Evolutionary conservation across 768 basidiomycete species (phyloP), one percentile per base, ranked within the genome.

Genomic region (Terana coerulea): DNA sequence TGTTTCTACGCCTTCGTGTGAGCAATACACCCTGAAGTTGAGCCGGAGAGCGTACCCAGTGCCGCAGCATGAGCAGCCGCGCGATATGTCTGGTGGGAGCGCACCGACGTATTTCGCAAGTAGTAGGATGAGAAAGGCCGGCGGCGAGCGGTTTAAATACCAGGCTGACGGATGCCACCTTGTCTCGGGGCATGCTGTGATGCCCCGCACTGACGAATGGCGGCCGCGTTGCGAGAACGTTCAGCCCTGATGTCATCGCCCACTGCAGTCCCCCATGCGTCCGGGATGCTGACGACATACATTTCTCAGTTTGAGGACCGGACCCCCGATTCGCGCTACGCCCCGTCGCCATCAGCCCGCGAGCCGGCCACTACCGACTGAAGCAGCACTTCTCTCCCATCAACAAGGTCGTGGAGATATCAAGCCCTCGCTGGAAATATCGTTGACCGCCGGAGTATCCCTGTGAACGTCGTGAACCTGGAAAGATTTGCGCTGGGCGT

Each of bases 141-240:
- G 45, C 45, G 45, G 45, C 21, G 31, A 30, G 30, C 45, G 7
- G 45, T n/a, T 46, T 46, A 46, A 46, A 46, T 46, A 46, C n/a
- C 29, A 30, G 28, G 19, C 3, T 1, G 5, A 9, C 45, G 30
- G 19, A 3, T 10, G 17, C 30, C 11, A 21, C 41, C 5, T 2
- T 6, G 3, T 21, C 3, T 3, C 30, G 45, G 3, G 45, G 17
- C n/a, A 2, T 22, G 17, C 31, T 9, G 34, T 21, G 11, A 8
- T 34, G 24, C 45, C 45, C 45, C 30, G 30, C 45, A 46, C 45
- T 46, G 45, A 46, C 45, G 45, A 46, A 46, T 22, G 39, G 15
- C 25, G 5, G 39, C 39, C 45, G 45, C 30, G 30, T 33, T 46
- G 45, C 45, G 31, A 34, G 45, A 5, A 25, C 26, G 41, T 28